Evolutionary conservation across 441 rosid species (phyloP).

Genomic region (Arabidopsis hybrid): DNA sequence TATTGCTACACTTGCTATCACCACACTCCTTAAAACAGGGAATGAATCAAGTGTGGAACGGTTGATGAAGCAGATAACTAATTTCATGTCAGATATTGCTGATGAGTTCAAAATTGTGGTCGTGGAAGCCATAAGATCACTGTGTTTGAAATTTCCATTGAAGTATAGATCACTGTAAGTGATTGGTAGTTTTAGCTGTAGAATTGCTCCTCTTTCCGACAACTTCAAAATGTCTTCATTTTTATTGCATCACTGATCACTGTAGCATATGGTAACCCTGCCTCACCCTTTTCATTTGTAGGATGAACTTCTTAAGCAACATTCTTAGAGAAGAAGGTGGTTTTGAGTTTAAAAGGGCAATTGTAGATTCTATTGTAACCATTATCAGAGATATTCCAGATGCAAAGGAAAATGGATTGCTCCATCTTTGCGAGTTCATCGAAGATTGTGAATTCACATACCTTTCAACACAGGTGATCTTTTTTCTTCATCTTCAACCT

Average conservation of each 20-base stretch:
- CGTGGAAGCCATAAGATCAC: no score
- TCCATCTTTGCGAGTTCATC: conserved; percentile 96
- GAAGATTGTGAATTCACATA: conserved; percentile 99
- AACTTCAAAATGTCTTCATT: conserved; percentile 1
- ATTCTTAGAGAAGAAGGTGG: conserved; percentile 99
- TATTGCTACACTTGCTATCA: conserved; percentile 97
- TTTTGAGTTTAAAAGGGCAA: conserved; percentile 95
- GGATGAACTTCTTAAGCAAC: conserved; percentile 99
- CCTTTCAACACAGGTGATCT: conserved; percentile 90
- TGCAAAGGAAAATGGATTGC: conserved; percentile 94
- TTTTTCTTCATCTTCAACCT: conserved; percentile 25
- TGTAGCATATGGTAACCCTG: conserved; percentile 11
- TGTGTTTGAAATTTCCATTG: conserved; percentile 90
- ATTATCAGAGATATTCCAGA: conserved; percentile 96
- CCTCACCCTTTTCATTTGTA: conserved; percentile 47
- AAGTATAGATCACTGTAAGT: conserved; percentile 92
- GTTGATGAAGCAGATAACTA: no score
- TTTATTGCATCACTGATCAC: not conserved
- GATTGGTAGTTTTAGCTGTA: not conserved
- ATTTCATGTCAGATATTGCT: no score
- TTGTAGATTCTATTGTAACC: conserved; percentile 93
- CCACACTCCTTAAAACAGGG: conserved; percentile 95
- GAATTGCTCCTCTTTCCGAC: conserved; percentile 1
- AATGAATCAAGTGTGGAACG: conserved; percentile 87
- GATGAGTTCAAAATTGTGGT: no score